These are phyloP conservation scores for Jatropha multifida DNA, from an alignment of 441 rosid genomes.

Conservation along the genomic window DNA sequence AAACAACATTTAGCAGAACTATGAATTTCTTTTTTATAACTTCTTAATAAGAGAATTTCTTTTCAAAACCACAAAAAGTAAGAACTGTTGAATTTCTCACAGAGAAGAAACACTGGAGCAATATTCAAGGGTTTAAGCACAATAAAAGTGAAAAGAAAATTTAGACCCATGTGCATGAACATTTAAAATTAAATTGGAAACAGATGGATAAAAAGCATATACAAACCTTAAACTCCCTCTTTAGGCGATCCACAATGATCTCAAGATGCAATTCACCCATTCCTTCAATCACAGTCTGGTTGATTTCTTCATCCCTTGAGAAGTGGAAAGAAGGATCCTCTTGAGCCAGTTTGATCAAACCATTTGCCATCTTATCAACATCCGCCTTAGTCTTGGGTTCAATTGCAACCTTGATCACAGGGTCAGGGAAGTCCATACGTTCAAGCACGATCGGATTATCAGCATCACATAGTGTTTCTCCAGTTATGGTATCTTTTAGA, in stretches of 20 bases:
- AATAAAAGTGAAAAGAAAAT: not conserved
- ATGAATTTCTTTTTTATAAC: not conserved
- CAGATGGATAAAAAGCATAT: conserved; percentile 5
- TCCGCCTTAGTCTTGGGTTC: conserved; percentile 98
- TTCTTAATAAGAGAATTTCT: not conserved
- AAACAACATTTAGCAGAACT: conserved; percentile 4
- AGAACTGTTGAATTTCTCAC: not conserved
- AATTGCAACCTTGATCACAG: conserved; percentile 93
- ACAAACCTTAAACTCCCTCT: conserved; percentile 86
- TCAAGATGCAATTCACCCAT: conserved; percentile 99
- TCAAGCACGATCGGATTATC: conserved; percentile 81
- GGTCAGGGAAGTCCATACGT: conserved; percentile 98
- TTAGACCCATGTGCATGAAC: not conserved
- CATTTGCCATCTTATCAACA: conserved; percentile 81
- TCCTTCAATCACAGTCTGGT: conserved; percentile 97
- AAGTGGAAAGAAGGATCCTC: conserved; percentile 99
- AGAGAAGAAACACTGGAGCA: not conserved
- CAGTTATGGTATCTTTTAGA: conserved; percentile 86
- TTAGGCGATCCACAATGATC: conserved; percentile 93
- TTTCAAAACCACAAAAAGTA: not conserved
- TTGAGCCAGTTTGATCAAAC: conserved; percentile 90
- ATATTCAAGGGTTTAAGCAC: not conserved
- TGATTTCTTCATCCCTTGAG: conserved; percentile 87
- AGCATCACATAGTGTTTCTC: conserved; percentile 81
- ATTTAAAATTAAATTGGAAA: conserved; percentile 2